phyloP scores from a whole-genome alignment of 2,329 filamentous ascomycete species.

The Myriosclerotinia duriaeana region DNA sequence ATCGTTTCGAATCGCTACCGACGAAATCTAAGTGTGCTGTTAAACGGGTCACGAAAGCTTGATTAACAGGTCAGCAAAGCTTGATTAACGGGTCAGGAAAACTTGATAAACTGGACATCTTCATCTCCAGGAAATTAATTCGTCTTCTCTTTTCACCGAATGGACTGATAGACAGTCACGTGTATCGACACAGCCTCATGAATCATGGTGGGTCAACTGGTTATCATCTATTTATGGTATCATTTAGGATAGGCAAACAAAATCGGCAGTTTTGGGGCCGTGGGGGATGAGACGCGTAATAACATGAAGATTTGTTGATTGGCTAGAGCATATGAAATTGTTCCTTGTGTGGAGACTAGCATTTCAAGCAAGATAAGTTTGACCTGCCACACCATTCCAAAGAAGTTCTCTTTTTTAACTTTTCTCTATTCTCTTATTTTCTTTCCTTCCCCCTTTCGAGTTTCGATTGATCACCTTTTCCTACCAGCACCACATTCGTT shows the following conservation, averaged over 20 bases:
- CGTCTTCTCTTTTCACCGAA: not conserved
- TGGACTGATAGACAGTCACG: not conserved
- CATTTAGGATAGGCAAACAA: not conserved
- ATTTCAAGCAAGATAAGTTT: constrained; percentile 17
- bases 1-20: not conserved
- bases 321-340: constrained; percentile 1
- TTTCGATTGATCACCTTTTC: not conserved
- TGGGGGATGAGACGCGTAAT: constrained; percentile 19
- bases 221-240: constrained; percentile 21
- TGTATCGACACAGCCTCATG: not conserved
- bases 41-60: not conserved
- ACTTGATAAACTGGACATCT: not conserved
- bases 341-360: constrained; percentile 10
- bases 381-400: constrained; percentile 17
- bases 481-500: constrained; percentile 12
- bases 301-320: not conserved
- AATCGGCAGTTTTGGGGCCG: not conserved
- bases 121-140: constrained; percentile 12
- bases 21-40: not conserved
- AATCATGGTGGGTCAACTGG: constrained; percentile 13
- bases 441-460: constrained; percentile 1
- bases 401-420: not conserved
- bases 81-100: not conserved
- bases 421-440: not conserved
- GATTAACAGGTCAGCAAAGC: not conserved